These are phyloP conservation scores for Boletus rufocinnamomeus DNA, from an alignment of 768 basidiomycete genomes.

Conservation along the genomic window DNA sequence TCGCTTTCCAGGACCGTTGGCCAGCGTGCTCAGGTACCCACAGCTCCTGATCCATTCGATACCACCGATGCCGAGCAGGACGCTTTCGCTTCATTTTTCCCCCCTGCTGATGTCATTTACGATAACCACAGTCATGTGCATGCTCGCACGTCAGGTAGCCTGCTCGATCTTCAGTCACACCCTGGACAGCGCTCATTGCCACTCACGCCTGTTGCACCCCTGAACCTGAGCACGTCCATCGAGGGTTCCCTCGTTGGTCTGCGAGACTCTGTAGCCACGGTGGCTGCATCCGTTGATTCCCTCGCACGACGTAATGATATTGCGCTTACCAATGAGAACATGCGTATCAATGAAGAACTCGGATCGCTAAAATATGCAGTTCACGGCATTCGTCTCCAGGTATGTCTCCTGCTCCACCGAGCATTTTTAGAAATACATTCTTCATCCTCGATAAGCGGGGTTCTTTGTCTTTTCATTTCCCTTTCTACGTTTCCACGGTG, in stretches of 20 bases:
- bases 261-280: constrained; percentile 57
- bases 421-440: constrained; percentile 2
- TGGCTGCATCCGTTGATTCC: constrained; percentile 63
- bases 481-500: constrained; percentile 7
- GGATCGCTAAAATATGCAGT: constrained; percentile 66
- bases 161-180: constrained; percentile 26
- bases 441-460: not conserved
- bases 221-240: constrained; percentile 61
- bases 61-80: constrained; percentile 27
- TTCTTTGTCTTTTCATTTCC: constrained; percentile 10
- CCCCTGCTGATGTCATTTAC: constrained; percentile 30
- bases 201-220: constrained; percentile 51
- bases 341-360: constrained; percentile 73
- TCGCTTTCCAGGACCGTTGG: constrained; percentile 18
- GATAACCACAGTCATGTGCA: constrained; percentile 22
- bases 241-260: constrained; percentile 62
- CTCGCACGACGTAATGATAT: constrained; percentile 65
- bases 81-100: constrained; percentile 26
- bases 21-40: constrained; percentile 17
- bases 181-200: constrained; percentile 31
- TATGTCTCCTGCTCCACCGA: constrained; percentile 34
- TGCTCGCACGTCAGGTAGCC: constrained; percentile 18
- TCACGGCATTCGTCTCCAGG: constrained; percentile 81
- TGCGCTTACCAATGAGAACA: constrained; percentile 66
- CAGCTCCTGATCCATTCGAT: constrained; percentile 22